Base-by-base conservation (phyloP, 2,329 filamentous ascomycete genomes). In the Chaetomium sp. region DNA sequence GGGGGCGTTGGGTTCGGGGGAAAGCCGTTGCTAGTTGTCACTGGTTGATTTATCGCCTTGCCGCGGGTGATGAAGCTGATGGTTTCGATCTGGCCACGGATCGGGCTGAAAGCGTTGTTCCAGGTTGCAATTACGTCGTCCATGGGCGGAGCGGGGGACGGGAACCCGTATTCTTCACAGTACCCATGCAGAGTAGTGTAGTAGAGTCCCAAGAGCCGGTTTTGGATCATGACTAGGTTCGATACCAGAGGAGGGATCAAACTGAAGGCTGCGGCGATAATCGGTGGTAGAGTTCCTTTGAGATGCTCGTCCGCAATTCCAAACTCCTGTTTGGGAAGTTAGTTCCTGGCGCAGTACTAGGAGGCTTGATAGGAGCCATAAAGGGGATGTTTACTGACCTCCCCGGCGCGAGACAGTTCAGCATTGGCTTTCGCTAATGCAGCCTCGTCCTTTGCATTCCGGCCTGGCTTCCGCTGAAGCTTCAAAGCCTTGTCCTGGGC, bases 181-280 rank as follows among this genome's bases (percentile, higher is more conserved):
- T 87, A 94, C 55, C 80, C 82, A 67, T 91, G 84, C 6, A 92
- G 73, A 4, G 84, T 78, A 1, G 89, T 94, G 71, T 94, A 94
- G 63, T 89, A 84, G 59, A 91, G 78, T 0, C 84, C 89, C 5
- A 94, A 80, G 51, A 94, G 75, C 47, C 84, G 81, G 67, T 91
- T 91, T 69, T 92, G 89, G 34, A 91, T 84, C 66, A 87, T 77
- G 45, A 92, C 82, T 65, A 91, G 86, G 38, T 80, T 79, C 42
- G 79, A 78, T 9, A 91, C 77, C 19, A 95, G 75, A 52, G 84
- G 82, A 34, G 88, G 87, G 10, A 92, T 77, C n/a, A 95, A 74
- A 32, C 79, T 86, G 67, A 90, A 89, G 4, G 85, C 79, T 8
- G 87, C 84, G 3, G 79, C 73, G 52, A 91, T 82, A 7, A 95